Conservation (phyloP, 139 green algal genomes). For the Haematococcus lacustris region DNA sequence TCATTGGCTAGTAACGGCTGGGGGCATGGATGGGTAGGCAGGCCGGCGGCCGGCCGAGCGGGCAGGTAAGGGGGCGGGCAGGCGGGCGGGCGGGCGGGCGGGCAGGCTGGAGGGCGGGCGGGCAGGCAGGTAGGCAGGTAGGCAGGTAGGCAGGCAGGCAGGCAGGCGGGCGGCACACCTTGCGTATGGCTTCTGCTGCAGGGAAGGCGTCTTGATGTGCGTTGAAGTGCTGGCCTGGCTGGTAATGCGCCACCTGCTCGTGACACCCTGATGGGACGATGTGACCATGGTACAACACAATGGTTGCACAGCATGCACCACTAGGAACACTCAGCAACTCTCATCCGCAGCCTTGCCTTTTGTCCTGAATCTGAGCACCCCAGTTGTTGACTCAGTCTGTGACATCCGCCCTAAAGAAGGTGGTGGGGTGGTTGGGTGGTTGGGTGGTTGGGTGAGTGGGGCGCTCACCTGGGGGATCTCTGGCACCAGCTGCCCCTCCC, state of each 20-base stretch:
- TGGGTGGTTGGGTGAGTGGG: too few relatives aligned
- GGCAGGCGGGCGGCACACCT: too few relatives aligned
- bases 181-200: background rate
- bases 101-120: too few relatives aligned
- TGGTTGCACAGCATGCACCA: background rate
- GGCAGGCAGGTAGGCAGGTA: too few relatives aligned
- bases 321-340: background rate
- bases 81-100: too few relatives aligned
- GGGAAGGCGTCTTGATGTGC: constrained; percentile 61
- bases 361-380: background rate
- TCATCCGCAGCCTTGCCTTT: background rate
- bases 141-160: too few relatives aligned
- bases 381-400: background rate
- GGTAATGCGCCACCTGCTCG: constrained; percentile 50
- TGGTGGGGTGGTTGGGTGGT: too few relatives aligned
- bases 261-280: background rate
- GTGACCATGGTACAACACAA: background rate
- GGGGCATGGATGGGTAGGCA: background rate
- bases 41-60: too few relatives aligned
- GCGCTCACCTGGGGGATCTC: too few relatives aligned
- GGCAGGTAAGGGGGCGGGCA: too few relatives aligned
- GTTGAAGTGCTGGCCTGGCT: constrained; percentile 54
- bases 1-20: background rate
- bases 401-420: too few relatives aligned
- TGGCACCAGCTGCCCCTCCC: too few relatives aligned